Percentiles rank a stretch among this genome's conserved stretches.
Evolutionary conservation across 2,329 filamentous ascomycete species (phyloP).

Genomic region (Hirsutella minnesotensis): DNA sequence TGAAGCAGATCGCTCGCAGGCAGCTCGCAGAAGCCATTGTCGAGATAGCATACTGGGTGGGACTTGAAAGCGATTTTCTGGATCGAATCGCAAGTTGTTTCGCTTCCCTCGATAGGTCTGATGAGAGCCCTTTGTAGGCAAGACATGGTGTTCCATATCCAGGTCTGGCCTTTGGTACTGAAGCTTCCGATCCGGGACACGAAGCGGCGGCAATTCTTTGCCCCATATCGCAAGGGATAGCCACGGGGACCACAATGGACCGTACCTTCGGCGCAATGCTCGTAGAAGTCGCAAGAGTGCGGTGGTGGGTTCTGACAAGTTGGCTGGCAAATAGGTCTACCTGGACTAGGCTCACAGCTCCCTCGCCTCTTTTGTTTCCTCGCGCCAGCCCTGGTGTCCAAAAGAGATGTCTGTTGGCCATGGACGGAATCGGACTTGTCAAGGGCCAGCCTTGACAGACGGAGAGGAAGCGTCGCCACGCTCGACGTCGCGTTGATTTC

Average conservation of each 20-base stretch:
- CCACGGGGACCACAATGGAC: conserved; percentile 1
- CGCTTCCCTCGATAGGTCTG: conserved; percentile 1
- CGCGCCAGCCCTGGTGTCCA: background rate
- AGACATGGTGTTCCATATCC: conserved; percentile 5
- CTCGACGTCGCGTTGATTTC: background rate
- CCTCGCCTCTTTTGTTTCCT: background rate
- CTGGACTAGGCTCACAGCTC: background rate
- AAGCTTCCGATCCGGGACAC: background rate
- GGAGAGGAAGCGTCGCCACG: background rate
- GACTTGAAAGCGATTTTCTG: conserved; percentile 4
- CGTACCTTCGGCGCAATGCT: conserved; percentile 1
- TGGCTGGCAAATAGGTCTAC: conserved; percentile 4
- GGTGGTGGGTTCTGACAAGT: conserved; percentile 2
- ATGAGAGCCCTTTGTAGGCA: conserved; percentile 4
- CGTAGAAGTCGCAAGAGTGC: conserved; percentile 4
- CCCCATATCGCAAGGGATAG: conserved; percentile 3
- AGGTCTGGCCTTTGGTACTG: background rate
- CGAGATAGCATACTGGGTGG: conserved; percentile 6
- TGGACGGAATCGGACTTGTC: background rate
- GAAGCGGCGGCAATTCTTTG: conserved; percentile 1
- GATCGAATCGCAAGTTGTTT: conserved; percentile 2
- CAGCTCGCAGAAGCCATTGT: conserved; percentile 6
- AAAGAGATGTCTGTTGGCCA: background rate
- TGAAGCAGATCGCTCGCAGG: conserved; percentile 4
- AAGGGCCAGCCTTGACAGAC: background rate